Conservation (phyloP, 805 yeast species). For the Diddensiella transvaalensis region DNA sequence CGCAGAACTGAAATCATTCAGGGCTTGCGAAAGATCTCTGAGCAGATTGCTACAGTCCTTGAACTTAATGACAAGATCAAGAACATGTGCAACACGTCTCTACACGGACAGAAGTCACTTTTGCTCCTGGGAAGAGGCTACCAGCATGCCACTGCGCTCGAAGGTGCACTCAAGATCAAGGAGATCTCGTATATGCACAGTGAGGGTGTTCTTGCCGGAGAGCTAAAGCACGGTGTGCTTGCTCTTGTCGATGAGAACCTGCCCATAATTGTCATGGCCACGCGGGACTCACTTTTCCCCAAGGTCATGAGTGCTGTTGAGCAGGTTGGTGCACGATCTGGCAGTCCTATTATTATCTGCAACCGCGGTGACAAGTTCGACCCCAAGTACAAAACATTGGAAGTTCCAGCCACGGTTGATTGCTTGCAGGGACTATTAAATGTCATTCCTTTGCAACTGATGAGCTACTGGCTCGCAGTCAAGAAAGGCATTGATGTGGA, state of each 20-base stretch:
- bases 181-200: slow-evolving; percentile 99
- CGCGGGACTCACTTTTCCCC: slow-evolving; percentile 94
- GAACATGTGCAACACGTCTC: slow-evolving; percentile 63
- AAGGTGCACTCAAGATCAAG: slow-evolving; percentile 97
- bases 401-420: slow-evolving; percentile 94
- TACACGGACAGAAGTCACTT: slow-evolving; percentile 80
- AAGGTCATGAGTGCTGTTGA: slow-evolving; percentile 93
- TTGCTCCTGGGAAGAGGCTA: slow-evolving; percentile 95
- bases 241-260: slow-evolving; percentile 92
- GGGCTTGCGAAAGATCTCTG: slow-evolving; percentile 80
- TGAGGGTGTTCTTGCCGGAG: slow-evolving; percentile 99
- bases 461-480: slow-evolving; percentile 96
- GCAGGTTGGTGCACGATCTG: slow-evolving; percentile 96
- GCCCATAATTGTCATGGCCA: slow-evolving; percentile 94
- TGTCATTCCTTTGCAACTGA: slow-evolving; percentile 90
- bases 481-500: slow-evolving; percentile 95
- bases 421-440: slow-evolving; percentile 95
- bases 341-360: slow-evolving; percentile 91
- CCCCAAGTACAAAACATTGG: slow-evolving; percentile 50
- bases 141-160: slow-evolving; percentile 95
- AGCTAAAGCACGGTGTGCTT: slow-evolving; percentile 95
- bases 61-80: slow-evolving; percentile 70
- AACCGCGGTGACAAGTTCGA: slow-evolving; percentile 58
- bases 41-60: slow-evolving; percentile 76
- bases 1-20: slow-evolving; percentile 84